Evolutionary conservation across 352 stramenopile genomes (phyloP), one percentile per base, ranked within the genome.

Genomic region (Aphanomyces invadans): DNA sequence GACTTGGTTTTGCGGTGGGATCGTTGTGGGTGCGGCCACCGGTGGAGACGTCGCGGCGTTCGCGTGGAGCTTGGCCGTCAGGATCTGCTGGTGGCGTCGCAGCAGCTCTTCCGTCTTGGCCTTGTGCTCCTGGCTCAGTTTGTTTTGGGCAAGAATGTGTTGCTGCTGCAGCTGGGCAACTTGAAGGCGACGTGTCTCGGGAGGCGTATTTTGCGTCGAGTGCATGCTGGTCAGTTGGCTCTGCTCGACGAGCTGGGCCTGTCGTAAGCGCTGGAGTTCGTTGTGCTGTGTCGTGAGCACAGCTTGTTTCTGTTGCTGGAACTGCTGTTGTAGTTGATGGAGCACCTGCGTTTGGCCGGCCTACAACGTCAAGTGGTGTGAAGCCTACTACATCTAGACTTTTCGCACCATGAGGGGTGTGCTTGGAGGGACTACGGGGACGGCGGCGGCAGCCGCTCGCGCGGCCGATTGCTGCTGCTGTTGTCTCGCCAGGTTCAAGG

Each of bases 301-400:
- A 49, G 87, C 78, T n/a, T 89, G 82, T 31, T 89, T 79, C 51
- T 93, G 84, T 63, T 93, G 84, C 68, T 93, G 84, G 10, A 83
- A 79, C 49, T 89, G 81, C 32, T 89, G 81, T 42, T 87, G 79
- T 23, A 81, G 79, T 31, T 71, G 68, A 33, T 60, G 83, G 21
- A 12, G 72, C 54, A 11, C 70, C 39, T 25, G 44, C 36, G 5
- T 55, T 52, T 51, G 62, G 32, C 10, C 62, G 33, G 15, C 44
- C 65, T 19, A 72, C 23, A 10, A 73, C 53, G 2, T 71, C 39
- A 3, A 61, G 21, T 59, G 52, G 31, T 26, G 61, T 66, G 26
- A 60, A 53, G 10, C 51, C 42, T 11, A 56, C 45, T 15, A 31
- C 49, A 17, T 67, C 36, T 42, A 25, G 3, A 64, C 36, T 33